Percentiles rank a stretch among this genome's conserved stretches.
Conservation (phyloP, 768 basidiomycete genomes). For the Coprinopsis strossmayeri region DNA sequence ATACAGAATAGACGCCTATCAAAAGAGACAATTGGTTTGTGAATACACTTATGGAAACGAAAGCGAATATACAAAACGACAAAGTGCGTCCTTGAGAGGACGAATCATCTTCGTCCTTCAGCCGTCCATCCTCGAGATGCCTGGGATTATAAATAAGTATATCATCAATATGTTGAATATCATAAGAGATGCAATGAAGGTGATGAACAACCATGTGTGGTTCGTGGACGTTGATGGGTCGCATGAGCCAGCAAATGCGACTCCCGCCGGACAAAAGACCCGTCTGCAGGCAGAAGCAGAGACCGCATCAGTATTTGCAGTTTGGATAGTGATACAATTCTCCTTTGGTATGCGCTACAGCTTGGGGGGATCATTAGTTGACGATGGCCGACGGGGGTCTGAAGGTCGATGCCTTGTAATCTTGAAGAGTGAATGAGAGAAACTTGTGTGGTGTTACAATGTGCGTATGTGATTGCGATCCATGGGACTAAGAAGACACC, state of each 20-base stretch:
- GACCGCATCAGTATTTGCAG: too few relatives aligned
- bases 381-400: too few relatives aligned
- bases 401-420: too few relatives aligned
- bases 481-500: slow-evolving; percentile 3
- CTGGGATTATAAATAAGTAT: neutral
- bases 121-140: neutral
- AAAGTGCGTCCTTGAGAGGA: neutral
- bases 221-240: too few relatives aligned
- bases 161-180: neutral
- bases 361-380: too few relatives aligned
- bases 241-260: too few relatives aligned
- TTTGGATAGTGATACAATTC: too few relatives aligned
- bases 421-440: neutral
- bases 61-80: neutral
- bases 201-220: too few relatives aligned
- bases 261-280: too few relatives aligned
- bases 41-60: neutral
- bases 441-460: slow-evolving; percentile 7
- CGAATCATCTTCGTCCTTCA: neutral
- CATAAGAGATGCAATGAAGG: neutral
- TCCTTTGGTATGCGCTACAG: too few relatives aligned
- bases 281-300: too few relatives aligned
- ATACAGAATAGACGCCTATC: neutral
- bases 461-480: slow-evolving; percentile 8
- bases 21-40: neutral